phyloP scores from a whole-genome alignment of 2,329 filamentous ascomycete genomes.

The Rhinocladiella similis region DNA sequence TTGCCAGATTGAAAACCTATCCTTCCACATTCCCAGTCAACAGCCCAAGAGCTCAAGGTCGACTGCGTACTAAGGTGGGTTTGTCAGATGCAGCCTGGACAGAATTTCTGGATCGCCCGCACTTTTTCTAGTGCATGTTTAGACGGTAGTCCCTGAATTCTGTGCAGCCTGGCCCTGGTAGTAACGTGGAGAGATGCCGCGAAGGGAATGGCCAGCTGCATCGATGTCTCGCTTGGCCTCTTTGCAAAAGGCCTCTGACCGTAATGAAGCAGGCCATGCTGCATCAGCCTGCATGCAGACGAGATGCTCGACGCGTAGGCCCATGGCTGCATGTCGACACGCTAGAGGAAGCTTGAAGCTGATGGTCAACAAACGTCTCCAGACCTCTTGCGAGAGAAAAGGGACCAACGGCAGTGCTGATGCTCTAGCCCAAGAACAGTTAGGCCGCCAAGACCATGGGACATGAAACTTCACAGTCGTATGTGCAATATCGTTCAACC shows the following conservation, averaged over 20 bases:
- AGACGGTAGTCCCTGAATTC: not conserved
- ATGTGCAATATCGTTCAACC: not conserved
- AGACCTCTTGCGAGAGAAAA: not conserved
- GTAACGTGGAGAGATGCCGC: not conserved
- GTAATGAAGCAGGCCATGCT: not conserved
- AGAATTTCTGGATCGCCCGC: not conserved
- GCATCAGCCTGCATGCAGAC: no score
- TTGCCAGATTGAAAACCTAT: not conserved
- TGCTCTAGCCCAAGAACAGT: not conserved
- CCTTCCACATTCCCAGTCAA: not conserved
- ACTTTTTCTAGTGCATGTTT: not conserved
- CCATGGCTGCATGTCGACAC: not conserved
- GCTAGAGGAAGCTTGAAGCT: conserved; percentile 5
- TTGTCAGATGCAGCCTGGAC: not conserved
- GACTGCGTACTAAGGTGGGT: no score
- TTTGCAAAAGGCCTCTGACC: not conserved
- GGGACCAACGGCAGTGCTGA: not conserved
- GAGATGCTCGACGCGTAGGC: no score
- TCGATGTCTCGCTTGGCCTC: not conserved
- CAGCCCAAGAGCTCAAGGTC: not conserved
- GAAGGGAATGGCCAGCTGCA: not conserved
- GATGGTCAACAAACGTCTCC: not conserved
- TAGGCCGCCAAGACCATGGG: not conserved
- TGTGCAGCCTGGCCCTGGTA: not conserved
- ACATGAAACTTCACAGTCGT: not conserved